A percentile compares a stretch with the other conserved stretches of the same genome.
Conservation (phyloP, 148 eudicot genomes). For the Pouteria glomerata region DNA sequence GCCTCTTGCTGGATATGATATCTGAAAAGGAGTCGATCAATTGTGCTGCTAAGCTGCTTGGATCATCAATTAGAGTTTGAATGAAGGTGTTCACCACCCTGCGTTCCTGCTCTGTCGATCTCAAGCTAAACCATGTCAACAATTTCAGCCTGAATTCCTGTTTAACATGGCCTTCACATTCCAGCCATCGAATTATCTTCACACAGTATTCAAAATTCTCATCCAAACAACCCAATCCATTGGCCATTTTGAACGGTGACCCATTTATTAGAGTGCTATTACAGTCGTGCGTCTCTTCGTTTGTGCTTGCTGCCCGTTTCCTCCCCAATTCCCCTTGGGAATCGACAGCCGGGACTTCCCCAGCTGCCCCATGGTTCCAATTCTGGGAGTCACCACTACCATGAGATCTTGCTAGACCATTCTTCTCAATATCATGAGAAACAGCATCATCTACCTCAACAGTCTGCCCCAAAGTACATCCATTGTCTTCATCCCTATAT, state of each 20-base stretch:
- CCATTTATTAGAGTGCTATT: conserved; percentile 62
- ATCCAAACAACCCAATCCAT: conserved; percentile 46
- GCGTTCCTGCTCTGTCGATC: conserved; percentile 80
- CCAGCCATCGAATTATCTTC: conserved; percentile 64
- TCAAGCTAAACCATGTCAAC: conserved; percentile 85
- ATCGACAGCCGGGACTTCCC: conserved; percentile 52
- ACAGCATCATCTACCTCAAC: conserved; percentile 52
- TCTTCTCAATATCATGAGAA: conserved; percentile 47
- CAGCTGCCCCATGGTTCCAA: conserved; percentile 35
- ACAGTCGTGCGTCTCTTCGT: conserved; percentile 59
- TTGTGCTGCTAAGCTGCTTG: conserved; percentile 76
- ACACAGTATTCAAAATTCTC: conserved; percentile 79
- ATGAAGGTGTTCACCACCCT: conserved; percentile 77
- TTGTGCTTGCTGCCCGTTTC: conserved; percentile 48
- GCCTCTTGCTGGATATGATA: conserved; percentile 61
- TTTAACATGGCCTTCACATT: conserved; percentile 54
- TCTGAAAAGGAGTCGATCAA: conserved; percentile 75
- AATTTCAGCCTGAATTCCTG: conserved; percentile 71
- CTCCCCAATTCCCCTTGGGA: conserved; percentile 25
- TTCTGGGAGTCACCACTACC: conserved; percentile 58
- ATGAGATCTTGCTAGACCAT: conserved; percentile 39
- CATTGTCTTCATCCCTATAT: conserved; percentile 62
- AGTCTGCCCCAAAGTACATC: conserved; percentile 27
- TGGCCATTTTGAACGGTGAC: conserved; percentile 29
- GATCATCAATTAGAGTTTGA: conserved; percentile 62